Percentiles rank a stretch among this genome's conserved stretches.
phyloP scores from a whole-genome alignment of 2,329 filamentous ascomycete species.

The Thielaviopsis punctulata region DNA sequence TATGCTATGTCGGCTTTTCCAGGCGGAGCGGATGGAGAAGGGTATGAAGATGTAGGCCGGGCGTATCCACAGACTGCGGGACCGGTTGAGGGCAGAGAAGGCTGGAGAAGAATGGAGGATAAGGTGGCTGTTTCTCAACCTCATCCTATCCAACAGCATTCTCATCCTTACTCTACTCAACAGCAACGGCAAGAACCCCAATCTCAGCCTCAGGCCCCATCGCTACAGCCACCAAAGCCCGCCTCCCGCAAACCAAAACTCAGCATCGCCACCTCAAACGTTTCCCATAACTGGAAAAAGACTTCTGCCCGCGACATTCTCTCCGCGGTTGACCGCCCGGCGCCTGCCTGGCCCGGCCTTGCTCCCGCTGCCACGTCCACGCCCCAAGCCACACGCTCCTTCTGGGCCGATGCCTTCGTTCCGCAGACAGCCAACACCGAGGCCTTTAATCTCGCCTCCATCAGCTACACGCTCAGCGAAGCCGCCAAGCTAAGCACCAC shows the following conservation, averaged over 20 bases:
- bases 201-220: neutral
- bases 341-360: constrained; percentile 3
- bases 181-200: too few species aligned
- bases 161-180: too few species aligned
- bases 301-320: neutral
- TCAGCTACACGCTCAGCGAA: constrained; percentile 8
- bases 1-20: neutral
- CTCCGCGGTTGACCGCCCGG: constrained; percentile 9
- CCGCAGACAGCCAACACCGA: constrained; percentile 12
- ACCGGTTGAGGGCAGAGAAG: neutral
- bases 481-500: constrained; percentile 6
- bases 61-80: neutral
- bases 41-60: neutral
- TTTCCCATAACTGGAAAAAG: constrained; percentile 7
- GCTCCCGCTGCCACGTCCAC: neutral
- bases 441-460: constrained; percentile 11
- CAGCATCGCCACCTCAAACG: constrained; percentile 3
- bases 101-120: constrained; percentile 5
- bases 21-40: too few species aligned
- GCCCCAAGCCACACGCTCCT: neutral
- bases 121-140: neutral
- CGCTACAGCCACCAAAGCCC: neutral
- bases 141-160: neutral
- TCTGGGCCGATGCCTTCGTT: constrained; percentile 8
- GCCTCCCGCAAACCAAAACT: constrained; percentile 6